Evolutionary conservation across 208 protist species (phyloP).

Genomic region (Tetramitus jugosus): DNA sequence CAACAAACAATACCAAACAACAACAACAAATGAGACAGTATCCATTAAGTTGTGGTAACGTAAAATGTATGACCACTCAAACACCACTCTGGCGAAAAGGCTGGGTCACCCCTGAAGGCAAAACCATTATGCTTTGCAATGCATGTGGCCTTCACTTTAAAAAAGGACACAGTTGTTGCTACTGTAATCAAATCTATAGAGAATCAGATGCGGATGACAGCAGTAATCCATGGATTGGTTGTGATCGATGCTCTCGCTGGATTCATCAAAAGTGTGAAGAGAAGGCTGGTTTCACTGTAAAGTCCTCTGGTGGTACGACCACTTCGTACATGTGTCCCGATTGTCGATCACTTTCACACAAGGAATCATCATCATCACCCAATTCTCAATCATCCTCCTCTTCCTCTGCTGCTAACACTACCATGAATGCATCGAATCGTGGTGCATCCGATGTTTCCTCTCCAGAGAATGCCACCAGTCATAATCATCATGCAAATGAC

Average conservation of each 20-base stretch:
- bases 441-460: no score
- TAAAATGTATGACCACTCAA: neutral
- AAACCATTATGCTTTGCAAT: conserved; percentile 6
- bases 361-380: no score
- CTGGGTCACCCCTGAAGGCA: neutral
- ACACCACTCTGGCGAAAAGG: conserved; percentile 13
- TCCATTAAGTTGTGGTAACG: neutral
- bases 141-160: neutral
- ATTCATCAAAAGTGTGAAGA: conserved; percentile 17
- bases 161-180: neutral
- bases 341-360: neutral
- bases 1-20: no score
- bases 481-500: no score
- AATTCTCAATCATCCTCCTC: no score
- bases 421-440: no score
- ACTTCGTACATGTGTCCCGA: neutral
- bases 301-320: neutral
- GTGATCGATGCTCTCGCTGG: neutral
- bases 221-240: neutral
- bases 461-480: no score
- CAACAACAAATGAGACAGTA: conserved; percentile 6
- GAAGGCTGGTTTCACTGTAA: neutral
- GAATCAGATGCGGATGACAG: neutral
- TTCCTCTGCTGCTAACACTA: no score
- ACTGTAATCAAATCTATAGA: conserved; percentile 11